Evolutionary conservation across 2,329 filamentous ascomycete species (phyloP).

Genomic region (Microthyrium microscopicum): DNA sequence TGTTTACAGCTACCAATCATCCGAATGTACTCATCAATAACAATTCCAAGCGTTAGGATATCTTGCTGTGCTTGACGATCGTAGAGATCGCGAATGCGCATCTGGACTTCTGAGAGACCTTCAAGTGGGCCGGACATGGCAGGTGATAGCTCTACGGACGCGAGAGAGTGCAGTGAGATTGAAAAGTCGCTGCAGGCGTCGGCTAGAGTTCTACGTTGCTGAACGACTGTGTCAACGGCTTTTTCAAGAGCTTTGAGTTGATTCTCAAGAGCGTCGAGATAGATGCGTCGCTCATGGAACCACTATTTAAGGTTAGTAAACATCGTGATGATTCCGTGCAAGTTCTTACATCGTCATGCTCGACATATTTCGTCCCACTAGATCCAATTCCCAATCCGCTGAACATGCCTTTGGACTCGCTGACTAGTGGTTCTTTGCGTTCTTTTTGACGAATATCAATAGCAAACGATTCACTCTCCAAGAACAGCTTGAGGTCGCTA

Average conservation of each 20-base stretch:
- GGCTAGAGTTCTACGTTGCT: slow-evolving; percentile 80
- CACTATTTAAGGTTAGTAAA: slow-evolving; percentile 38
- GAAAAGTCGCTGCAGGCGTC: slow-evolving; percentile 91
- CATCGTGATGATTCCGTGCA: no score
- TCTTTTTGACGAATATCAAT: slow-evolving; percentile 97
- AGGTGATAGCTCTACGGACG: slow-evolving; percentile 81
- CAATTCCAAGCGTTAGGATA: slow-evolving; percentile 87
- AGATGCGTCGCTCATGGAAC: slow-evolving; percentile 94
- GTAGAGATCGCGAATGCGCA: slow-evolving; percentile 88
- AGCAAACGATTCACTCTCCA: slow-evolving; percentile 92
- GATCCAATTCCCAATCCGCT: slow-evolving; percentile 61
- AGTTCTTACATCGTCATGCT: slow-evolving; percentile 87
- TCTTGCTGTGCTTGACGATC: slow-evolving; percentile 95
- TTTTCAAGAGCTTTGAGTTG: slow-evolving; percentile 84
- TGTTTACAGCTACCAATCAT: slow-evolving; percentile 90
- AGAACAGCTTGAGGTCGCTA: slow-evolving; percentile 82
- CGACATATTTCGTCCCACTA: slow-evolving; percentile 68
- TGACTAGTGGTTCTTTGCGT: slow-evolving; percentile 67
- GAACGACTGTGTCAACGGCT: slow-evolving; percentile 82
- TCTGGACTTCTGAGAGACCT: slow-evolving; percentile 79
- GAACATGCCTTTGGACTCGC: slow-evolving; percentile 86
- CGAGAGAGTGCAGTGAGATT: slow-evolving; percentile 77
- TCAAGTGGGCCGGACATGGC: slow-evolving; percentile 78
- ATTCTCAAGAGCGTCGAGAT: slow-evolving; percentile 82
- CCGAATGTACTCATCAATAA: slow-evolving; percentile 95